Base-by-base conservation (phyloP, 106 monocot species). In the Vanilla planifolia region DNA sequence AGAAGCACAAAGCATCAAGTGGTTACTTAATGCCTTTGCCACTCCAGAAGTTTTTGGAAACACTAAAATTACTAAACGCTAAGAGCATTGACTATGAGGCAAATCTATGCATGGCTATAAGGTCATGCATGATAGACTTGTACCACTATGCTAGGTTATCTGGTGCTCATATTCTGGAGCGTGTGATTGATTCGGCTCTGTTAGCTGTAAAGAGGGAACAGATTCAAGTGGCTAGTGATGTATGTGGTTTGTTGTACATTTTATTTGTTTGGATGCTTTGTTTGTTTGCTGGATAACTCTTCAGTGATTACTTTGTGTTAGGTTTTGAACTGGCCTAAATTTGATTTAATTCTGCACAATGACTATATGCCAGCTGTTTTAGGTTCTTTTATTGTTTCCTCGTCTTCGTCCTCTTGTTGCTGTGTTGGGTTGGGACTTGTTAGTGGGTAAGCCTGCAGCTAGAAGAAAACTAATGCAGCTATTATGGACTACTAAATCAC, bases 401-500 rank as follows among this genome's bases (percentile, higher is more conserved):
- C 87, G 87, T 74, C 96, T 96, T 75, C 86, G 77, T 41, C 96
- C 96, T 62, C 67, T 96, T 52, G 80, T 86, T 43, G 90, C 87
- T 62, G 96, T 91, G 29, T 77, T 96, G 69, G 87, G 91, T 10
- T 96, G 96, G 96, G 96, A 96, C 70, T 53, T 91, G 51, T 59
- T 96, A 62, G 79, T 81, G 60, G 80, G 87, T 28, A 96, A 81
- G 76, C 87, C 84, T 61, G 33, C 64, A 61, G 48, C 63, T 42
- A 62, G 96, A 64, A 83, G 74, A 69, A 91, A 84, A 44, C 34
- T 96, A 58, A 75, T 96, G 84, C 66, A 63, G 33, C 62, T 84
- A 32, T 73, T 91, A 35, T 96, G 96, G 96, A 91, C 77, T 21
- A 91, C 91, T 59, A 90, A 90, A 81, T 96, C 91, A 64, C 80